A percentile compares a stretch with the other conserved stretches of the same genome.
These are phyloP conservation scores for Ustilago curta DNA, from an alignment of 1,284 basidiomycete species.

Conservation along the genomic window DNA sequence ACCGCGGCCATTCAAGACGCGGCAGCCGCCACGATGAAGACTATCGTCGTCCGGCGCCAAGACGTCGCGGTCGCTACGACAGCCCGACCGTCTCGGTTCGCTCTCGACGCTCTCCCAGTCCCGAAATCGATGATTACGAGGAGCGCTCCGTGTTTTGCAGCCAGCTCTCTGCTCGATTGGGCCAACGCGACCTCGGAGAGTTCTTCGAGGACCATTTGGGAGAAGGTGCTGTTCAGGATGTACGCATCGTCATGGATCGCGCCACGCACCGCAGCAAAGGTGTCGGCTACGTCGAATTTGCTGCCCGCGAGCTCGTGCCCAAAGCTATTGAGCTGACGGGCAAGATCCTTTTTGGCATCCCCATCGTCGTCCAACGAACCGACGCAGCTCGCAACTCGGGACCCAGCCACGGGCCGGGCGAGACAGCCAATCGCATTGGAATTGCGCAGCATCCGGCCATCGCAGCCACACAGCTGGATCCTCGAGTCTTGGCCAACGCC, in stretches of 20 bases:
- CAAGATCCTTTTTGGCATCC: slow-evolving; percentile 95
- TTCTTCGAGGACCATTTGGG: slow-evolving; percentile 98
- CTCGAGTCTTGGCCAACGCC: slow-evolving; percentile 27
- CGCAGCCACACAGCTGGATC: slow-evolving; percentile 24
- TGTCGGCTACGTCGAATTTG: slow-evolving; percentile 97
- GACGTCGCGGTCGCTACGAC: slow-evolving; percentile 35
- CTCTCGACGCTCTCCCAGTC: slow-evolving; percentile 44
- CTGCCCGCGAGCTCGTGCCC: slow-evolving; percentile 86
- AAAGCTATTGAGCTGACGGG: slow-evolving; percentile 89
- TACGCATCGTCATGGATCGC: slow-evolving; percentile 92
- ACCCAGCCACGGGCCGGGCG: slow-evolving; percentile 34
- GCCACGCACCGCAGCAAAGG: slow-evolving; percentile 92
- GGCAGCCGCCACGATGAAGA: slow-evolving; percentile 36
- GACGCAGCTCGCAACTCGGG: slow-evolving; percentile 90
- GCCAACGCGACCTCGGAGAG: slow-evolving; percentile 93
- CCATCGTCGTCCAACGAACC: slow-evolving; percentile 93
- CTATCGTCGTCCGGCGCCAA: slow-evolving; percentile 15
- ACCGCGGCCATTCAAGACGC: slow-evolving; percentile 23
- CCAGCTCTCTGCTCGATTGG: slow-evolving; percentile 93
- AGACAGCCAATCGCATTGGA: slow-evolving; percentile 20
- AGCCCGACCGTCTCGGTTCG: slow-evolving; percentile 35
- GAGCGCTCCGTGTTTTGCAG: slow-evolving; percentile 97
- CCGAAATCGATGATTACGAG: slow-evolving; percentile 74
- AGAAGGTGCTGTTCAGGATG: slow-evolving; percentile 87
- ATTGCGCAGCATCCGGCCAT: slow-evolving; percentile 32